Percentiles rank a stretch among this genome's conserved stretches.
Evolutionary conservation across 345 rosid genomes (phyloP).

Genomic region (Tarenaya hassleriana): DNA sequence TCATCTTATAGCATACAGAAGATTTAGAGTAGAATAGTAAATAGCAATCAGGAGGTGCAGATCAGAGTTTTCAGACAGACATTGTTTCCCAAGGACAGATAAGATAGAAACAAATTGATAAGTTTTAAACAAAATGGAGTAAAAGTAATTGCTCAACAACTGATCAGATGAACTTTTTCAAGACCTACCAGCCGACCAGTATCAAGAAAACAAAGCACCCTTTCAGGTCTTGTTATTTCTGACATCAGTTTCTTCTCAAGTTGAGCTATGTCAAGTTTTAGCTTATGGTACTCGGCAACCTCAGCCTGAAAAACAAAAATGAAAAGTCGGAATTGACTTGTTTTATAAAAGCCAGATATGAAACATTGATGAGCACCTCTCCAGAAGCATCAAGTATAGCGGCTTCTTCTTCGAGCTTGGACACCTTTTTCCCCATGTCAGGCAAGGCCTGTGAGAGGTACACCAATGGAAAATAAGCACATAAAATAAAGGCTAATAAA

Average conservation of each 20-base stretch:
- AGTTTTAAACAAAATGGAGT: constrained; percentile 1
- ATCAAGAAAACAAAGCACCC: constrained; percentile 74
- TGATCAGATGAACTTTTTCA: constrained; percentile 21
- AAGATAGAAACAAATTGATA: not conserved
- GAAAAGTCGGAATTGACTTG: constrained; percentile 19
- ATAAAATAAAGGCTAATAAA: not conserved
- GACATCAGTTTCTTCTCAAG: constrained; percentile 89
- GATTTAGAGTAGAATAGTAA: not conserved
- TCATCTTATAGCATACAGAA: constrained; percentile 1
- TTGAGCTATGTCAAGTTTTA: constrained; percentile 74
- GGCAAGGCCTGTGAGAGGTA: constrained; percentile 62
- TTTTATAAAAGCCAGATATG: constrained; percentile 10
- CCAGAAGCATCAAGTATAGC: constrained; percentile 81
- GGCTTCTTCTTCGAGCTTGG: constrained; percentile 90
- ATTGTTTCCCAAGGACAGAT: not conserved
- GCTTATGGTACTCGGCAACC: constrained; percentile 83
- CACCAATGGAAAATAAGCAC: constrained; percentile 18
- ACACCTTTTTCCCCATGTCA: constrained; percentile 70
- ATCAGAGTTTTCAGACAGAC: not conserved
- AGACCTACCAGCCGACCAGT: constrained; percentile 88
- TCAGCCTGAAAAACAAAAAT: constrained; percentile 46
- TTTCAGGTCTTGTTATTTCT: constrained; percentile 94
- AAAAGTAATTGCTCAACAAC: constrained; percentile 1
- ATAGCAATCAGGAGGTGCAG: not conserved
- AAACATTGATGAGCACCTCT: constrained; percentile 45